A percentile compares a stretch with the other conserved stretches of the same genome.
Evolutionary conservation across 345 rosid species (phyloP).

Genomic region (Jatropha curcas): DNA sequence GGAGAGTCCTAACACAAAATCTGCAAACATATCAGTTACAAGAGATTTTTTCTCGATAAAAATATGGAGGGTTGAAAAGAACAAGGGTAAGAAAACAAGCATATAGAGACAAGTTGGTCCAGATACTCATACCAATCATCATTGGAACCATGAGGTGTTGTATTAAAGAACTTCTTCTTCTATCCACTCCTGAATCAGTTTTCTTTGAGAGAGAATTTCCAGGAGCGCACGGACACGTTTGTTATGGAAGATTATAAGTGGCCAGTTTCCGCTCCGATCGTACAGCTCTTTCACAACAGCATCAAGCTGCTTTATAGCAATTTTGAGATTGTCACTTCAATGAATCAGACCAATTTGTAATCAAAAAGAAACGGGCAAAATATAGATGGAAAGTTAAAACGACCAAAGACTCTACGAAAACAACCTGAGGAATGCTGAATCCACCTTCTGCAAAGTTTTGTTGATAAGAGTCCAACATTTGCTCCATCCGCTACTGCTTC

Average conservation of each 20-base stretch:
- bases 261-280: constrained; percentile 59
- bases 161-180: constrained; percentile 55
- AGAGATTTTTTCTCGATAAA: background rate
- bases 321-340: constrained; percentile 16
- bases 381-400: background rate
- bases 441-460: constrained; percentile 90
- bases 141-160: constrained; percentile 86
- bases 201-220: constrained; percentile 50
- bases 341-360: constrained; percentile 11
- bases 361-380: background rate
- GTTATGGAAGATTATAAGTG: constrained; percentile 71
- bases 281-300: constrained; percentile 67
- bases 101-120: background rate
- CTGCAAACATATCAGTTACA: background rate
- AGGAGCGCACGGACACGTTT: constrained; percentile 64
- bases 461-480: constrained; percentile 82
- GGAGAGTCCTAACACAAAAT: background rate
- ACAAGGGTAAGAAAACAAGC: too few species aligned
- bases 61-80: background rate
- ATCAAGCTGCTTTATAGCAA: constrained; percentile 80
- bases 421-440: constrained; percentile 76
- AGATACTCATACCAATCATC: constrained; percentile 71
- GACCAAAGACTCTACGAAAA: constrained; percentile 4
- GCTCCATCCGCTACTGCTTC: constrained; percentile 92
- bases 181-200: constrained; percentile 68